A percentile compares a stretch with the other conserved stretches of the same genome.
These are phyloP conservation scores for Sphaerulina populicola DNA, from an alignment of 2,329 filamentous ascomycete genomes.

Conservation along the genomic window DNA sequence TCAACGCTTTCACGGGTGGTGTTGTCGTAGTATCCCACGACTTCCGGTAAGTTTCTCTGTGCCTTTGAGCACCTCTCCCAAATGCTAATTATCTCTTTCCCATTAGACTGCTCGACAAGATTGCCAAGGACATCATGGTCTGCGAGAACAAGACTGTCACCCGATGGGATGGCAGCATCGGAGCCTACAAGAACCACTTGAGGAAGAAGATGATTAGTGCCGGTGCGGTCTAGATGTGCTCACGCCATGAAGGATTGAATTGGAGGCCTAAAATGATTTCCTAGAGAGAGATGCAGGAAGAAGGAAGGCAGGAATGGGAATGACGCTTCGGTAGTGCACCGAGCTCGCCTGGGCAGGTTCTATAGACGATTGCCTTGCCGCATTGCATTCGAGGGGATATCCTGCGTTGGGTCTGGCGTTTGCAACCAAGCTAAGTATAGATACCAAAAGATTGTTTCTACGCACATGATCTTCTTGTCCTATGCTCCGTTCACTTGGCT, in stretches of 20 bases:
- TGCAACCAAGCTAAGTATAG: constrained; percentile 1
- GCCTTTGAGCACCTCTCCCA: background rate
- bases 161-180: constrained; percentile 80
- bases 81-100: constrained; percentile 28
- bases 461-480: background rate
- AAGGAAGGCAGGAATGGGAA: background rate
- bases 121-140: constrained; percentile 98
- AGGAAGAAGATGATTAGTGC: constrained; percentile 95
- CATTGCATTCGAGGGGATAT: constrained; percentile 8
- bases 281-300: background rate
- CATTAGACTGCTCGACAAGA: constrained; percentile 86
- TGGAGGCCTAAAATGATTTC: background rate
- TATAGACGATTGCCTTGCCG: background rate
- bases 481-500: background rate
- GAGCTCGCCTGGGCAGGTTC: constrained; percentile 1
- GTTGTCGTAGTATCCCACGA: constrained; percentile 98
- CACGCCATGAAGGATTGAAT: background rate
- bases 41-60: constrained; percentile 65
- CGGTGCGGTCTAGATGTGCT: constrained; percentile 56
- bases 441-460: constrained; percentile 7
- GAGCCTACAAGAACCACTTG: constrained; percentile 95
- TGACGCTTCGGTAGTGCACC: constrained; percentile 7
- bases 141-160: constrained; percentile 96
- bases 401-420: constrained; percentile 7
- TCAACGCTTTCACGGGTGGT: constrained; percentile 92